These are phyloP conservation scores for Cutaneotrichosporon cyanovorans DNA, from an alignment of 1,284 basidiomycete species.

Conservation along the genomic window DNA sequence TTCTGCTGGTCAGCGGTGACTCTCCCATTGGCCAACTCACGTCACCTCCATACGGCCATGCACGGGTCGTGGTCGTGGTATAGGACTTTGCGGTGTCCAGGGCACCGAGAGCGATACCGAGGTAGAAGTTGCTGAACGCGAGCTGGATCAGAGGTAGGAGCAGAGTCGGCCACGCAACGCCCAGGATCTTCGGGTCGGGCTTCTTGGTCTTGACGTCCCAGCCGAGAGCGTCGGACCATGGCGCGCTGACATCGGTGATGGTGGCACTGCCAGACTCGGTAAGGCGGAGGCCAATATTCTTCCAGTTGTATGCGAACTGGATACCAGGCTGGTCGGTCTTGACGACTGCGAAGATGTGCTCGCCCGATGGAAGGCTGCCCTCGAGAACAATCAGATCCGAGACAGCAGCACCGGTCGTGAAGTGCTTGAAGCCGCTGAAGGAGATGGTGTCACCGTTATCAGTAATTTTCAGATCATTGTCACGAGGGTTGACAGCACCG, in stretches of 20 bases:
- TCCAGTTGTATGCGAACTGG: slow-evolving; percentile 41
- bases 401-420: slow-evolving; percentile 39
- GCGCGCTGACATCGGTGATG: slow-evolving; percentile 29
- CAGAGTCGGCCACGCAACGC: slow-evolving; percentile 29
- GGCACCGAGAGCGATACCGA: slow-evolving; percentile 40
- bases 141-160: slow-evolving; percentile 40
- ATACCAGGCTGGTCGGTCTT: slow-evolving; percentile 31
- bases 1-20: neutral
- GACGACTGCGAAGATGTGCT: slow-evolving; percentile 36
- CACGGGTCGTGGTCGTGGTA: slow-evolving; percentile 36
- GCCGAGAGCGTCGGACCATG: slow-evolving; percentile 32
- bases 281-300: slow-evolving; percentile 41
- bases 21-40: slow-evolving; percentile 23
- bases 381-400: slow-evolving; percentile 40
- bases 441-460: slow-evolving; percentile 24
- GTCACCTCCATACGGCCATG: slow-evolving; percentile 34
- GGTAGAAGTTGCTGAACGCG: slow-evolving; percentile 39
- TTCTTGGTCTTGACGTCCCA: slow-evolving; percentile 3
- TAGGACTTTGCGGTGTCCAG: slow-evolving; percentile 29
- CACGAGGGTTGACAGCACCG: slow-evolving; percentile 41
- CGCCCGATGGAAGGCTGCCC: slow-evolving; percentile 14
- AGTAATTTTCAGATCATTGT: slow-evolving; percentile 32
- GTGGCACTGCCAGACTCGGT: slow-evolving; percentile 33
- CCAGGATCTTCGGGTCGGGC: neutral
- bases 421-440: slow-evolving; percentile 39